phyloP scores from a whole-genome alignment of 257 asterid genomes.

The Cynanchum wilfordii region DNA sequence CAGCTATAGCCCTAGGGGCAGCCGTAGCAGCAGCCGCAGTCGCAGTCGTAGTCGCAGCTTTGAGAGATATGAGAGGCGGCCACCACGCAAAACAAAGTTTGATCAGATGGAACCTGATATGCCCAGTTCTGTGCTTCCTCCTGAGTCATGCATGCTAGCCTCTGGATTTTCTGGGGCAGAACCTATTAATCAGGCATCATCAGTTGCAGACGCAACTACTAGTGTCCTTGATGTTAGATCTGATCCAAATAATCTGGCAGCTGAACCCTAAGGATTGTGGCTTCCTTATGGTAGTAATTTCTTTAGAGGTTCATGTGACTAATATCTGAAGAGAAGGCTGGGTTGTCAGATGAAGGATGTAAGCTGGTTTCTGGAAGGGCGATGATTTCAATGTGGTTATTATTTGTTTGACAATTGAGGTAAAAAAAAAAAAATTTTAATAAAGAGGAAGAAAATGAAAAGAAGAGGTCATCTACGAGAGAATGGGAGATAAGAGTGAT shows the following conservation, averaged over 20 bases:
- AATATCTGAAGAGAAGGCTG: neutral
- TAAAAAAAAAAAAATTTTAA: neutral
- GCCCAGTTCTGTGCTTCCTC: slow-evolving; percentile 20
- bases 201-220: slow-evolving; percentile 12
- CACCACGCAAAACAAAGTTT: slow-evolving; percentile 61
- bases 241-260: slow-evolving; percentile 27
- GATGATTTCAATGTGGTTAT: neutral
- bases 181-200: slow-evolving; percentile 22
- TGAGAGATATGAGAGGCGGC: slow-evolving; percentile 57
- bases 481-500: neutral
- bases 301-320: neutral
- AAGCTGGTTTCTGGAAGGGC: neutral
- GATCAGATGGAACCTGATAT: slow-evolving; percentile 55
- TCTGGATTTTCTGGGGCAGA: slow-evolving; percentile 29
- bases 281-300: neutral
- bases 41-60: slow-evolving; percentile 42
- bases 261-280: slow-evolving; percentile 20
- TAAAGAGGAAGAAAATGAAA: neutral
- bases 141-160: slow-evolving; percentile 18
- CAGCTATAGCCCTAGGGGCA: slow-evolving; percentile 43
- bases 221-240: slow-evolving; percentile 18
- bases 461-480: neutral
- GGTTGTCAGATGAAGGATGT: neutral
- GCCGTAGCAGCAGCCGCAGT: slow-evolving; percentile 44
- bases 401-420: neutral